phyloP scores from a whole-genome alignment of 768 basidiomycete species.

The Xerocomus brunneocitrinus region DNA sequence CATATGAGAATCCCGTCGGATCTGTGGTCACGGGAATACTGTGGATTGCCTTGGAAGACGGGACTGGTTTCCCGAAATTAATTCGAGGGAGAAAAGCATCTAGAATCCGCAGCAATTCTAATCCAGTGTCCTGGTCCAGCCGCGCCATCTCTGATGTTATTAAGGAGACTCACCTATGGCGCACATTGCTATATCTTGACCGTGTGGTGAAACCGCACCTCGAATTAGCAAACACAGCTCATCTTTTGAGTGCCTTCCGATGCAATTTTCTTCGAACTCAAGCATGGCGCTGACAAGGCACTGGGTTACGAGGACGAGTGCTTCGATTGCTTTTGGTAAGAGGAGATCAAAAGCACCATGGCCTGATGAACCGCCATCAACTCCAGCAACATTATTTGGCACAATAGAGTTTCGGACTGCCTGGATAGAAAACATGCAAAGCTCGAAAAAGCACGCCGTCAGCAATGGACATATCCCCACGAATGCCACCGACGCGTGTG shows the following conservation, averaged over 20 bases:
- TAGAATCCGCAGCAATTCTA: constrained; percentile 71
- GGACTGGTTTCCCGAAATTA: constrained; percentile 66
- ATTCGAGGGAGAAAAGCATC: constrained; percentile 83
- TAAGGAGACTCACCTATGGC: constrained; percentile 49
- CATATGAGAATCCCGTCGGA: constrained; percentile 65
- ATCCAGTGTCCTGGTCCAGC: constrained; percentile 33
- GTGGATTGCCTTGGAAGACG: constrained; percentile 3
- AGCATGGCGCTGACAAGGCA: constrained; percentile 65
- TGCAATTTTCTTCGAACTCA: constrained; percentile 33
- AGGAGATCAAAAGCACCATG: constrained; percentile 56
- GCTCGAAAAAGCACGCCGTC: constrained; percentile 53
- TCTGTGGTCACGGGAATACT: constrained; percentile 31
- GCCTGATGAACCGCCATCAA: constrained; percentile 8
- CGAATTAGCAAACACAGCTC: constrained; percentile 40
- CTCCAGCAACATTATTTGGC: constrained; percentile 6
- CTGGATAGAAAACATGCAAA: constrained; percentile 53
- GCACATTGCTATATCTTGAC: constrained; percentile 47
- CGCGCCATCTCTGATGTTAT: neutral
- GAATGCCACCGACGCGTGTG: constrained; percentile 36
- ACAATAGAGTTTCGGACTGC: constrained; percentile 49
- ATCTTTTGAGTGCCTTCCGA: constrained; percentile 2
- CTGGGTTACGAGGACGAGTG: constrained; percentile 72
- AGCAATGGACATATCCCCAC: constrained; percentile 53
- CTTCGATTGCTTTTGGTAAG: constrained; percentile 77
- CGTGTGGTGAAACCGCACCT: constrained; percentile 36